Base-by-base conservation (phyloP, 179 eudicot species). In the Amaranthus tricolor region DNA sequence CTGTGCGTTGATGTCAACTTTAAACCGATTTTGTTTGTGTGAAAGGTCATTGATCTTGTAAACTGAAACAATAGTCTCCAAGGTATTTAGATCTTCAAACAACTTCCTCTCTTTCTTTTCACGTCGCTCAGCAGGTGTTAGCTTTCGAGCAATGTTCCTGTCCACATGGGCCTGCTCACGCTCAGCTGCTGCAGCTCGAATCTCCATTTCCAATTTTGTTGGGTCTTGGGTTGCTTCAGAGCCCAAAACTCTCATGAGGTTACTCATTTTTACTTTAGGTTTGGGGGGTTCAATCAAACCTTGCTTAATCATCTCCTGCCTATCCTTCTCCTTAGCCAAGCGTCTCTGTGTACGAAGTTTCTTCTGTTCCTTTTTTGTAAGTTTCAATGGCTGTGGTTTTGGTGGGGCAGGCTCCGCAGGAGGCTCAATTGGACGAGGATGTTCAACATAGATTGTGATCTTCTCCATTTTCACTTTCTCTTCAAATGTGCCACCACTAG, bases 191-290 rank as follows among this genome's bases (percentile, higher is more conserved):
- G 99, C 99, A 71, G 88, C 87, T 79, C 97, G 85, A 21, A 95
- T 85, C 75, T 95, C 95, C 91, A 76, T 91, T 82, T 95, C 99
- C 31, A 93, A 82, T 80, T 80, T 84, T 12, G 99, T 95, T 44
- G 99, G 99, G 72, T 93, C 97, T 75, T 95, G 99, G 71, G 97
- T 93, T 40, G 99, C 97, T 86, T 95, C 97, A 6, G 97, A 82
- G 14, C 97, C 99, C 76, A 95, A 81, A 45, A 95, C 97, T 85
- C 77, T 89, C 95, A 88, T 93, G 72, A 95, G 91, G 81, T 95
- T 95, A 85, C 99, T 95, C 99, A 95, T 90, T 81, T 93, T 95
- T 14, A 95, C 96, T 79, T 95, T 95, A 0, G 97, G 83, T 66
- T 95, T 95, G 7, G 97, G 97, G 59, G 99, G 98, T 74, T 93